These are phyloP conservation scores for Cladosporium sp. DNA, from an alignment of 2,329 filamentous ascomycete genomes.

Conservation along the genomic window DNA sequence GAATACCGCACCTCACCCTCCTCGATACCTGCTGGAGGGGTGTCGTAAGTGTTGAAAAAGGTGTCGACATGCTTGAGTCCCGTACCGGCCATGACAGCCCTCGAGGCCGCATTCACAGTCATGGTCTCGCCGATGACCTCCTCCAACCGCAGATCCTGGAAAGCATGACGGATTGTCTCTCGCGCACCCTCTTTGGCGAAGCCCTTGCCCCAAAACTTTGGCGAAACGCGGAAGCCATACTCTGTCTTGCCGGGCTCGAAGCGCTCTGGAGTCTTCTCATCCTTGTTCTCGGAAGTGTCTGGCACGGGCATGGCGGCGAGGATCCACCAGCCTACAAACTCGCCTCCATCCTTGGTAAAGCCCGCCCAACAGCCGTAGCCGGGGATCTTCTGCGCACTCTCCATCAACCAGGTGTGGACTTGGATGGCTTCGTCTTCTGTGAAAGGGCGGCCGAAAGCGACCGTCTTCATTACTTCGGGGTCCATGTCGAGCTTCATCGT, in stretches of 20 bases:
- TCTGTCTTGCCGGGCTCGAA: conserved; percentile 18
- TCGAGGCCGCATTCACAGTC: conserved; percentile 29
- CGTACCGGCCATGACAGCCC: conserved; percentile 18
- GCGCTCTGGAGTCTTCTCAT: not conserved
- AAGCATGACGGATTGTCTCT: conserved; percentile 28
- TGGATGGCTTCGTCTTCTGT: conserved; percentile 13
- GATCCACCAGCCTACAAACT: conserved; percentile 32
- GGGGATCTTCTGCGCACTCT: conserved; percentile 3
- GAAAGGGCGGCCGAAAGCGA: conserved; percentile 12
- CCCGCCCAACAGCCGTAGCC: conserved; percentile 13
- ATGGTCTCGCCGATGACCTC: conserved; percentile 30
- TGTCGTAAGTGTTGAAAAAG: conserved; percentile 14
- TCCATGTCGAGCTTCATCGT: conserved; percentile 14
- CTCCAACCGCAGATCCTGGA: conserved; percentile 25
- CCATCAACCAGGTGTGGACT: conserved; percentile 12
- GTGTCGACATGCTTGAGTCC: conserved; percentile 12
- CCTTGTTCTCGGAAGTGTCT: not conserved
- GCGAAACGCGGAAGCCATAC: conserved; percentile 28
- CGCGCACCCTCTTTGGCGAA: conserved; percentile 31
- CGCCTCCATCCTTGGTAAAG: conserved; percentile 14
- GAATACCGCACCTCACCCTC: conserved; percentile 12
- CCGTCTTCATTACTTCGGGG: conserved; percentile 13
- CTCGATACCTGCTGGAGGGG: conserved; percentile 11
- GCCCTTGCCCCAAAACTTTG: conserved; percentile 30
- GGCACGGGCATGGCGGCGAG: conserved; percentile 19